phyloP scores from a whole-genome alignment of 768 basidiomycete genomes.

The Calocybe indica region DNA sequence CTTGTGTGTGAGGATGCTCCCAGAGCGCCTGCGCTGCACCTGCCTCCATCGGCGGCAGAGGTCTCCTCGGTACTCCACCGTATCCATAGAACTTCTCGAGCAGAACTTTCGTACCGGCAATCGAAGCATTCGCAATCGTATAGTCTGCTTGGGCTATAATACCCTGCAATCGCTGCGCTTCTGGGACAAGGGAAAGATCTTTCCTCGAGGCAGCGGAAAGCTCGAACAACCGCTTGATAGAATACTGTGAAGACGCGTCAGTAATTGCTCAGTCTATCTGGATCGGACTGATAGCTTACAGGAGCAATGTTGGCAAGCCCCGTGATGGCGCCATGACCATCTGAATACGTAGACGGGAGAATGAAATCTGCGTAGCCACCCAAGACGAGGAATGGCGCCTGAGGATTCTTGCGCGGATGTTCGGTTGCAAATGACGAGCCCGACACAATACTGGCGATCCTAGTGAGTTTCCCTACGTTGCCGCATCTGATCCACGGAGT shows the following conservation, averaged over 20 bases:
- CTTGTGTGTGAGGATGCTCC: slow-evolving; percentile 67
- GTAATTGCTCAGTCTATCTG: not conserved
- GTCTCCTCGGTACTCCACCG: slow-evolving; percentile 73
- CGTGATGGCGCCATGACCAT: slow-evolving; percentile 85
- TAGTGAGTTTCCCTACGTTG: slow-evolving; percentile 86
- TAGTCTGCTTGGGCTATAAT: slow-evolving; percentile 78
- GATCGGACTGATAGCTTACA: slow-evolving; percentile 29
- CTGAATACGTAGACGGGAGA: slow-evolving; percentile 62
- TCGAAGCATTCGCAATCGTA: slow-evolving; percentile 69
- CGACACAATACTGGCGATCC: slow-evolving; percentile 69
- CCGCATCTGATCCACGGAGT: slow-evolving; percentile 55
- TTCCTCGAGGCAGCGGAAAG: slow-evolving; percentile 51
- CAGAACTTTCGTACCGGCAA: slow-evolving; percentile 81
- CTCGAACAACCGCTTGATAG: slow-evolving; percentile 56
- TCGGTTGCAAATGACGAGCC: slow-evolving; percentile 44
- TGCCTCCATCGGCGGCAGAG: slow-evolving; percentile 60
- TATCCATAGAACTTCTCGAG: slow-evolving; percentile 74
- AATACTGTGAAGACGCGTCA: slow-evolving; percentile 32
- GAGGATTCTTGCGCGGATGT: slow-evolving; percentile 63
- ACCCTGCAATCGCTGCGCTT: slow-evolving; percentile 73
- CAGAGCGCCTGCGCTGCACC: slow-evolving; percentile 56
- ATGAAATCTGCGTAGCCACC: slow-evolving; percentile 87
- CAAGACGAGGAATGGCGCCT: slow-evolving; percentile 74
- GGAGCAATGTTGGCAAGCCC: slow-evolving; percentile 84
- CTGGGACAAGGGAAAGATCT: slow-evolving; percentile 51